phyloP scores from a whole-genome alignment of 257 asterid genomes.

The Solanum commersonii region DNA sequence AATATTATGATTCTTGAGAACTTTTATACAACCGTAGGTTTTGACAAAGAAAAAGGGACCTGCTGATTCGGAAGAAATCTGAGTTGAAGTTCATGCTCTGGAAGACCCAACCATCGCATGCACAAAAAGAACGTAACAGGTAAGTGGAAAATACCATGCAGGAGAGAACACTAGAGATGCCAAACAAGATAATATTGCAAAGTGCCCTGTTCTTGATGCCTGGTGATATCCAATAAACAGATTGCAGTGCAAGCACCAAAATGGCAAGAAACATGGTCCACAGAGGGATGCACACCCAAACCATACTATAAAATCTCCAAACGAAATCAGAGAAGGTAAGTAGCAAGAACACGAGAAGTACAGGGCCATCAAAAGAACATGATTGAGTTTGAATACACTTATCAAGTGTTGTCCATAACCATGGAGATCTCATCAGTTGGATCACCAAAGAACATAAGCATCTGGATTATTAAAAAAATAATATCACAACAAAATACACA shows the following conservation, averaged over 20 bases:
- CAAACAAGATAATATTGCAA: background rate
- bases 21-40: background rate
- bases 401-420: too few species aligned
- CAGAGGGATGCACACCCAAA: background rate
- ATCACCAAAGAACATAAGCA: background rate
- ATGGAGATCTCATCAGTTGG: too few species aligned
- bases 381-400: too few species aligned
- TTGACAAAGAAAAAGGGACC: background rate
- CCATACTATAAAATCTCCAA: too few species aligned
- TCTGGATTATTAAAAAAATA: too few species aligned
- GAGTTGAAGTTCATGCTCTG: background rate
- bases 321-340: too few species aligned
- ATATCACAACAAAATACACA: too few species aligned
- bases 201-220: background rate
- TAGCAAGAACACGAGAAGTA: too few species aligned
- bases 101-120: background rate
- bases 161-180: background rate
- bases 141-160: too few species aligned
- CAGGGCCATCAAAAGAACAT: too few species aligned
- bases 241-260: background rate
- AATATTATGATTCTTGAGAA: background rate
- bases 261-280: background rate
- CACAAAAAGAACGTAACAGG: background rate
- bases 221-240: background rate
- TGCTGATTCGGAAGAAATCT: background rate